A percentile compares a stretch with the other conserved stretches of the same genome.
These are phyloP conservation scores for Solanum hybrid DNA, from an alignment of 305 asterid species.

Conservation along the genomic window DNA sequence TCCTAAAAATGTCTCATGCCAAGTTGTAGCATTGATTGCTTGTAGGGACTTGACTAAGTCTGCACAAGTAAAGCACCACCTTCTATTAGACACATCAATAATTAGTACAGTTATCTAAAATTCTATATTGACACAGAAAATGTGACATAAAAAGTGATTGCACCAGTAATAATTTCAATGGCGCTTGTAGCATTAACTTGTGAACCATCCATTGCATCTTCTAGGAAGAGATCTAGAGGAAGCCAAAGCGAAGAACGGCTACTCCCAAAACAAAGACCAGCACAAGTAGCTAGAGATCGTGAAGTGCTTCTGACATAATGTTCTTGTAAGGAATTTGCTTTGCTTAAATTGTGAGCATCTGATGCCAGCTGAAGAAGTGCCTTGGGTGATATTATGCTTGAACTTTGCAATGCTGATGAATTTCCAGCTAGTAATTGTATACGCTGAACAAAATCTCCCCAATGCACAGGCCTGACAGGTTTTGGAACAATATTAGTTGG, in stretches of 20 bases:
- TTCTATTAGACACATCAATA: slow-evolving; percentile 7
- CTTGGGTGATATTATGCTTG: slow-evolving; percentile 33
- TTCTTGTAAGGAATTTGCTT: slow-evolving; percentile 34
- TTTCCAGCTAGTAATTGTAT: slow-evolving; percentile 55
- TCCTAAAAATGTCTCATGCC: slow-evolving; percentile 87
- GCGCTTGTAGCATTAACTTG: slow-evolving; percentile 88
- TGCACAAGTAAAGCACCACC: slow-evolving; percentile 22
- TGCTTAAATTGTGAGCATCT: slow-evolving; percentile 25
- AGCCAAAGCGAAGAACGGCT: slow-evolving; percentile 85
- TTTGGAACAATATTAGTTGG: background rate
- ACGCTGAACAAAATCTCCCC: slow-evolving; percentile 58
- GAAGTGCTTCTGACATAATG: slow-evolving; percentile 32
- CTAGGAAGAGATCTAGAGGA: slow-evolving; percentile 85
- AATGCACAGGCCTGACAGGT: slow-evolving; percentile 50
- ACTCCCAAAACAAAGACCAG: slow-evolving; percentile 63
- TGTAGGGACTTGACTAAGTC: slow-evolving; percentile 88
- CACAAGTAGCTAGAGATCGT: slow-evolving; percentile 45
- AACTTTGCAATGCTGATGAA: slow-evolving; percentile 56
- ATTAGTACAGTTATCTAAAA: background rate
- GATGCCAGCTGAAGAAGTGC: slow-evolving; percentile 43
- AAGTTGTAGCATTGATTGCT: slow-evolving; percentile 65
- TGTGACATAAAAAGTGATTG: slow-evolving; percentile 4
- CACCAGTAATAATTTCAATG: slow-evolving; percentile 83
- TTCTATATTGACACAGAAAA: background rate
- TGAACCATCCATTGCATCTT: slow-evolving; percentile 93